These are phyloP conservation scores for Rusavskia elegans DNA, from an alignment of 495 filamentous ascomycete species.

Conservation along the genomic window DNA sequence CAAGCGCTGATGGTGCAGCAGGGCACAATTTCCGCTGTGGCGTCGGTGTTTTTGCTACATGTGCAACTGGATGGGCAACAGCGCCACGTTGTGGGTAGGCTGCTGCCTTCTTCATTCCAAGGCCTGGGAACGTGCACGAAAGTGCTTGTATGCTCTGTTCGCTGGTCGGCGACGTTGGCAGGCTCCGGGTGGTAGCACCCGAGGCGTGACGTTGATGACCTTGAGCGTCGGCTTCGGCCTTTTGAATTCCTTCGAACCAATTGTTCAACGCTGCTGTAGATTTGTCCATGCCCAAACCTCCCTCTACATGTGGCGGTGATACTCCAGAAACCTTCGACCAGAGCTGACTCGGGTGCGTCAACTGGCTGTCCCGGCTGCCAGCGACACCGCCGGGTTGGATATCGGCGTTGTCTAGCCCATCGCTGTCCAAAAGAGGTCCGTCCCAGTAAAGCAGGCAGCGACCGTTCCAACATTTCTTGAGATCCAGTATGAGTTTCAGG, in stretches of 20 bases:
- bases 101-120: slow-evolving; percentile 32
- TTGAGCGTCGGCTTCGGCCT: slow-evolving; percentile 21
- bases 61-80: slow-evolving; percentile 44
- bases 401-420: slow-evolving; percentile 40
- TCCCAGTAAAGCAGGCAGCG: slow-evolving; percentile 86
- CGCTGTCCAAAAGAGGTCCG: slow-evolving; percentile 38
- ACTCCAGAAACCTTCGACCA: slow-evolving; percentile 31
- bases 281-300: slow-evolving; percentile 19
- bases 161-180: slow-evolving; percentile 30
- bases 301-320: slow-evolving; percentile 25
- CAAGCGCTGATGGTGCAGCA: slow-evolving; percentile 11
- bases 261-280: slow-evolving; percentile 19
- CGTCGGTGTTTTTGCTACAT: slow-evolving; percentile 22
- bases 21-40: slow-evolving; percentile 16
- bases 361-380: slow-evolving; percentile 35
- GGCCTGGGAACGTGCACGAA: slow-evolving; percentile 73
- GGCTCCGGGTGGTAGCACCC: slow-evolving; percentile 26
- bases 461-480: slow-evolving; percentile 95
- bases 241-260: slow-evolving; percentile 32
- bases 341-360: slow-evolving; percentile 19
- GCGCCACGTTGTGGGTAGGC: slow-evolving; percentile 25
- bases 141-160: slow-evolving; percentile 49
- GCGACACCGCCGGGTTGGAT: slow-evolving; percentile 61
- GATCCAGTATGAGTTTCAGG: slow-evolving; percentile 77
- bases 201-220: slow-evolving; percentile 30